Conservation (phyloP, 2,329 filamentous ascomycete species). For the Sordariomycetes sp. region DNA sequence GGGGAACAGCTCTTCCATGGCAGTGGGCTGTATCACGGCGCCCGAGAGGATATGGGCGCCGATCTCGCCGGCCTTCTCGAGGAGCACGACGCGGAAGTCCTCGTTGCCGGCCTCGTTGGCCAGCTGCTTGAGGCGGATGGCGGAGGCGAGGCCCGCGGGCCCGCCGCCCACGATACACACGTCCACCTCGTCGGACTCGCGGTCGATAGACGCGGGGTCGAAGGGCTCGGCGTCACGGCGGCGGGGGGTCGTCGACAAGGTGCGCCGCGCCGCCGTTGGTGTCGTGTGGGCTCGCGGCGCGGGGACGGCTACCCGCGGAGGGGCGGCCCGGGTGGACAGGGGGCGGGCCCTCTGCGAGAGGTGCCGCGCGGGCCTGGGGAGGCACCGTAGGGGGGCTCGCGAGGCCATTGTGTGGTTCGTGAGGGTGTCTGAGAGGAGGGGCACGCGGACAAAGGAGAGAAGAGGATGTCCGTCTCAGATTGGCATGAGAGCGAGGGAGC, state of each 20-base stretch:
- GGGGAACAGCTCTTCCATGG: constrained; percentile 80
- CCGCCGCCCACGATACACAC: constrained; percentile 94
- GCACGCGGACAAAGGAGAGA: background rate
- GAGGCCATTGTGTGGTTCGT: constrained; percentile 2
- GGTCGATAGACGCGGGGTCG: constrained; percentile 57
- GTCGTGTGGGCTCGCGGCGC: background rate
- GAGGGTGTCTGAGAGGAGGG: background rate
- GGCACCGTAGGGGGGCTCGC: constrained; percentile 3
- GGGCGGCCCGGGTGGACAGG: constrained; percentile 7
- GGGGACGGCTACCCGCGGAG: background rate
- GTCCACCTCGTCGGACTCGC: constrained; percentile 87
- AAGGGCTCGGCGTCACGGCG: constrained; percentile 31
- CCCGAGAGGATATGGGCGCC: constrained; percentile 93
- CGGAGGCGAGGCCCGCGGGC: constrained; percentile 84
- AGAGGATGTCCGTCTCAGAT: background rate
- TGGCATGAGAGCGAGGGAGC: background rate
- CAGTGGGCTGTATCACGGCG: constrained; percentile 82
- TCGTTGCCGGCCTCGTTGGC: constrained; percentile 92
- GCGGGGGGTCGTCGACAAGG: constrained; percentile 20
- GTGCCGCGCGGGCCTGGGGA: constrained; percentile 1
- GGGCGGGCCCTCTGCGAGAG: constrained; percentile 8
- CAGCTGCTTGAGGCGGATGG: constrained; percentile 88
- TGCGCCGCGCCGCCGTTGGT: constrained; percentile 12
- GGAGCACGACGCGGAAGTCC: constrained; percentile 80
- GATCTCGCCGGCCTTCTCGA: constrained; percentile 92